Conservation (phyloP, 140 eudicot genomes). For the Stevia rebaudiana region DNA sequence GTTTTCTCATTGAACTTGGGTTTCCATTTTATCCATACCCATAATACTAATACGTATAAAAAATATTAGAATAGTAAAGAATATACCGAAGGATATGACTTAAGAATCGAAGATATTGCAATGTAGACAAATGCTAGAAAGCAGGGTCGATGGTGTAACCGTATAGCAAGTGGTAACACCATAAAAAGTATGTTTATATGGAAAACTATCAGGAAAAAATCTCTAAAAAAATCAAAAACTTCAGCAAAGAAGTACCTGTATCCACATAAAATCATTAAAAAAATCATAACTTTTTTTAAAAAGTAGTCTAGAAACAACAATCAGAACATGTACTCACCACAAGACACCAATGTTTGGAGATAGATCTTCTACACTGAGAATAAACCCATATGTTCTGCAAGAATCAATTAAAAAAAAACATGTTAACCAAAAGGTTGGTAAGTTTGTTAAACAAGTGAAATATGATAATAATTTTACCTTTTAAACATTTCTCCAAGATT, state of each 20-base stretch:
- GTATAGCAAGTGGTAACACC: conserved; percentile 88
- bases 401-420: conserved; percentile 2
- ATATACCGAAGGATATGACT: conserved; percentile 92
- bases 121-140: conserved; percentile 85
- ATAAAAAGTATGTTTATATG: conserved; percentile 84
- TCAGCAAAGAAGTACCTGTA: conserved; percentile 99
- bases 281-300: neutral
- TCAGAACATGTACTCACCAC: conserved; percentile 50
- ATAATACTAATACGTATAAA: no score
- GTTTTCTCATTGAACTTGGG: no score
- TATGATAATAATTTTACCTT: conserved; percentile 40
- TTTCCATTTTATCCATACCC: no score
- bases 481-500: conserved; percentile 78
- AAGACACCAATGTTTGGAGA: conserved; percentile 94
- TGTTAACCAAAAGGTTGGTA: conserved; percentile 8
- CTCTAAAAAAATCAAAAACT: conserved; percentile 89
- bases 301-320: conserved; percentile 4
- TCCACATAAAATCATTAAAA: conserved; percentile 8
- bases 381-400: conserved; percentile 91
- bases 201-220: conserved; percentile 79
- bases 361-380: conserved; percentile 77
- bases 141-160: conserved; percentile 80
- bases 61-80: neutral
- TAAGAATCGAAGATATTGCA: conserved; percentile 83
- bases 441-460: neutral